These are phyloP conservation scores for Candida coquimbonensis DNA, from an alignment of 805 yeast species.

Conservation along the genomic window DNA sequence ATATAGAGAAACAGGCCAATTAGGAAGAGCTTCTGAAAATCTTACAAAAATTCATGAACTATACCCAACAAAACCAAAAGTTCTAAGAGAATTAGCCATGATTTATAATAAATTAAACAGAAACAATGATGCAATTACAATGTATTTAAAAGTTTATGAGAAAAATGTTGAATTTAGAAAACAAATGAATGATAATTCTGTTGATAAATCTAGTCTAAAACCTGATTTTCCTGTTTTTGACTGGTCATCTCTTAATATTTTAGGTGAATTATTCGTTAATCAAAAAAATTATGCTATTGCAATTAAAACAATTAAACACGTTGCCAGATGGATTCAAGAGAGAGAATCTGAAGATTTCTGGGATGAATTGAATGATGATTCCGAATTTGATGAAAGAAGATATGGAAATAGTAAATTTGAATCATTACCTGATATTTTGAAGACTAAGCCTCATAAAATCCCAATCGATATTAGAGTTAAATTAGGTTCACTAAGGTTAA, in stretches of 20 bases:
- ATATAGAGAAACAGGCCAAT: constrained; percentile 58
- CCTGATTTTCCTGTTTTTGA: constrained; percentile 49
- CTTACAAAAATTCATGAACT: constrained; percentile 49
- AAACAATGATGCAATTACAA: constrained; percentile 64
- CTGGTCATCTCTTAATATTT: constrained; percentile 84
- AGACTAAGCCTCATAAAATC: constrained; percentile 37
- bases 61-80: constrained; percentile 53
- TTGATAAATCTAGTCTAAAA: background rate
- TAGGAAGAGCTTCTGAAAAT: constrained; percentile 68
- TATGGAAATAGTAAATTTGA: constrained; percentile 38
- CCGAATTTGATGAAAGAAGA: constrained; percentile 78
- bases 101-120: constrained; percentile 44
- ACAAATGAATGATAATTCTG: constrained; percentile 3
- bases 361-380: constrained; percentile 50
- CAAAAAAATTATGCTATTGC: constrained; percentile 61
- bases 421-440: constrained; percentile 30
- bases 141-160: constrained; percentile 59
- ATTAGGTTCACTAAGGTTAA: constrained; percentile 67
- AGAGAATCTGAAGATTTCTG: constrained; percentile 47
- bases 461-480: constrained; percentile 88
- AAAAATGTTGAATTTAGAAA: constrained; percentile 43
- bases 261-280: constrained; percentile 71
- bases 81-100: constrained; percentile 56
- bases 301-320: constrained; percentile 55
- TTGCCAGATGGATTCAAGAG: constrained; percentile 76